Evolutionary conservation across 768 basidiomycete species (phyloP), one percentile per base, ranked within the genome.

Genomic region (Tephrocybe sp.): DNA sequence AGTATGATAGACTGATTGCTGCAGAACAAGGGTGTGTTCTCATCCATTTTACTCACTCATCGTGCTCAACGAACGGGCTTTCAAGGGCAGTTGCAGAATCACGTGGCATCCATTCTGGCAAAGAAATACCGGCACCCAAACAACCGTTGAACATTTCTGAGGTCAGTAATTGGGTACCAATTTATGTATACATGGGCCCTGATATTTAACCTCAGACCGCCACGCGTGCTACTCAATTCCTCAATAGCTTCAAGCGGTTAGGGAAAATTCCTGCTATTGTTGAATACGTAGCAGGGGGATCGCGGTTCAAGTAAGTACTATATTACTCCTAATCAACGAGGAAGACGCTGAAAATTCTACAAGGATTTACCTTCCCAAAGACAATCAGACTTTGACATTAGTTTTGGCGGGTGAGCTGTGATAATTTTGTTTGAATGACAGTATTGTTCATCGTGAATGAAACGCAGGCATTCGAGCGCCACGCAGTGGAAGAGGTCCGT

Each of bases 1-100:
- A 97, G 62, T 92, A 93, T 56, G 97, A 99, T 71, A 94, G 92
- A 70, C 73, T 98, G 37, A 93, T 97, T 79, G 83, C 86, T 23
- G 97, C 94, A 7, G 95, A 99, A 66, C 92, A 94, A 71, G 71
- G 71, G 93, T 94, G 59, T 68, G 89, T 75, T 4, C 9, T 5
- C 12, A n/a, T 40, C 16, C 29, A 3, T 5, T 12, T 25, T 23
- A 15, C 16, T 15, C 10, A 41, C 12, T 44, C 21, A 21, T 23
- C 15, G 12, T 21, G 45, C 3, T 27, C 16, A 2, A 29, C 12
- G 29, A 34, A 39, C 33, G 36, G 53, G 58, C 45, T 48, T 19
- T 13, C 30, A 58, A 95, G 92, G 23, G 94, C 94, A 31, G 76
- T 79, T 1, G 61, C 86, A 1, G 95, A 93, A 38, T 65, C 69